Conservation (phyloP, 208 protist species). For the Trypanosoma melophagium region DNA sequence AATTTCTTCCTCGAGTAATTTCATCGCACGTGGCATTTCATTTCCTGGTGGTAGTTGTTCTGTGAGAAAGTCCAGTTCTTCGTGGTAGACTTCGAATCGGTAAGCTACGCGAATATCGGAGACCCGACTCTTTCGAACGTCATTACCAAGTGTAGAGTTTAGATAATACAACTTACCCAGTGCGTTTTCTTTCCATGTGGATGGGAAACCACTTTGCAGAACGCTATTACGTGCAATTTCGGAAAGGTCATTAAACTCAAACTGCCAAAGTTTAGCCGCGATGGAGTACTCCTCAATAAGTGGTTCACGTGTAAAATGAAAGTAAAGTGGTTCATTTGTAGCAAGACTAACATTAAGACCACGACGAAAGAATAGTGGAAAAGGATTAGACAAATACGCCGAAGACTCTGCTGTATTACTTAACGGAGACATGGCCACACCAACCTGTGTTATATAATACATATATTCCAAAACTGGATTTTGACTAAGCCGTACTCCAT, state of each 20-base stretch:
- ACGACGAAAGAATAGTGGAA: slow-evolving; percentile 94
- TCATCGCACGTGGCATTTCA: slow-evolving; percentile 75
- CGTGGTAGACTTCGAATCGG: slow-evolving; percentile 92
- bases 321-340: slow-evolving; percentile 97
- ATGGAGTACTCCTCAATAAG: slow-evolving; percentile 99
- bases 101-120: slow-evolving; percentile 95
- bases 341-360: slow-evolving; percentile 97
- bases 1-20: slow-evolving; percentile 67
- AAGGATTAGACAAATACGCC: slow-evolving; percentile 95
- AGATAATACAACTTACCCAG: slow-evolving; percentile 91
- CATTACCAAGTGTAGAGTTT: slow-evolving; percentile 89
- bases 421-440: slow-evolving; percentile 97
- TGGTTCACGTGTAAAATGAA: slow-evolving; percentile 95
- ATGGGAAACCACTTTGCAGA: slow-evolving; percentile 93
- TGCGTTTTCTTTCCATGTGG: slow-evolving; percentile 92
- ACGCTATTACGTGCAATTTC: slow-evolving; percentile 99
- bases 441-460: slow-evolving; percentile 97
- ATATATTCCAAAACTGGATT: slow-evolving; percentile 97
- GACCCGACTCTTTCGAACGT: slow-evolving; percentile 94
- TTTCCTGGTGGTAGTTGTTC: slow-evolving; percentile 51
- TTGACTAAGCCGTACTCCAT: slow-evolving; percentile 95
- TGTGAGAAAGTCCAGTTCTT: slow-evolving; percentile 87
- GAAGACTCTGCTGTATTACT: slow-evolving; percentile 98
- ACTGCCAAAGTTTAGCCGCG: slow-evolving; percentile 96
- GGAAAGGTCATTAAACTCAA: slow-evolving; percentile 96